Evolutionary conservation across 2,329 filamentous ascomycete genomes (phyloP).

Genomic region (Pyrenophora tritici-repentis): DNA sequence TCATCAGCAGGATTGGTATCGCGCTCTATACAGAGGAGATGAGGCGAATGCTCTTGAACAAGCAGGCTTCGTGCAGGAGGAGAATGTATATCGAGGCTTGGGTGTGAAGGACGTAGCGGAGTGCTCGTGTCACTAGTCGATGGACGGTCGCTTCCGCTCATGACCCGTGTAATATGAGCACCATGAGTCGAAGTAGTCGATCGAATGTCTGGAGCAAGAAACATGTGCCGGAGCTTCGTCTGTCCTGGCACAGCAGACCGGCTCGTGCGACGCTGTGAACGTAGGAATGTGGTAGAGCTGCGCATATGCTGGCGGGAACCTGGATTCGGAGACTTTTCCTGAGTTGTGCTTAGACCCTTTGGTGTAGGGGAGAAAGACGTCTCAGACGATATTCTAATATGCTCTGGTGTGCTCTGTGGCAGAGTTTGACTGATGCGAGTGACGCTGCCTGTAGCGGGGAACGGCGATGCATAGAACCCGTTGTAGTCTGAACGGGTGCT

Average conservation of each 20-base stretch:
- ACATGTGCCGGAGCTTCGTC: slow-evolving; percentile 43
- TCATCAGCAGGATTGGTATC: slow-evolving; percentile 30
- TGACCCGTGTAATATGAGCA: slow-evolving; percentile 27
- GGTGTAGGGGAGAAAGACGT: slow-evolving; percentile 25
- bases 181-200: slow-evolving; percentile 26
- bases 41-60: slow-evolving; percentile 35
- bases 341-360: slow-evolving; percentile 17
- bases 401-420: neutral
- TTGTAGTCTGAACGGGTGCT: slow-evolving; percentile 18
- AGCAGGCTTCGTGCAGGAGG: slow-evolving; percentile 12
- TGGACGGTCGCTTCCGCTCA: slow-evolving; percentile 31
- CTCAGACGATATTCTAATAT: slow-evolving; percentile 32
- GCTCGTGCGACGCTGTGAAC: slow-evolving; percentile 23
- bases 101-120: slow-evolving; percentile 26
- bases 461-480: slow-evolving; percentile 32
- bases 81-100: slow-evolving; percentile 21
- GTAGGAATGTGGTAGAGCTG: slow-evolving; percentile 23
- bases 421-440: slow-evolving; percentile 24
- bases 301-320: slow-evolving; percentile 20
- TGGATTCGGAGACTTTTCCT: slow-evolving; percentile 16
- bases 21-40: slow-evolving; percentile 38
- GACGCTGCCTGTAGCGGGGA: slow-evolving; percentile 26
- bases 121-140: slow-evolving; percentile 40
- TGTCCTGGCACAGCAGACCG: slow-evolving; percentile 42
- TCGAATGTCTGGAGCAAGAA: slow-evolving; percentile 33